Conservation (phyloP, 2,329 filamentous ascomycete species). For the Scorias spongiosa region DNA sequence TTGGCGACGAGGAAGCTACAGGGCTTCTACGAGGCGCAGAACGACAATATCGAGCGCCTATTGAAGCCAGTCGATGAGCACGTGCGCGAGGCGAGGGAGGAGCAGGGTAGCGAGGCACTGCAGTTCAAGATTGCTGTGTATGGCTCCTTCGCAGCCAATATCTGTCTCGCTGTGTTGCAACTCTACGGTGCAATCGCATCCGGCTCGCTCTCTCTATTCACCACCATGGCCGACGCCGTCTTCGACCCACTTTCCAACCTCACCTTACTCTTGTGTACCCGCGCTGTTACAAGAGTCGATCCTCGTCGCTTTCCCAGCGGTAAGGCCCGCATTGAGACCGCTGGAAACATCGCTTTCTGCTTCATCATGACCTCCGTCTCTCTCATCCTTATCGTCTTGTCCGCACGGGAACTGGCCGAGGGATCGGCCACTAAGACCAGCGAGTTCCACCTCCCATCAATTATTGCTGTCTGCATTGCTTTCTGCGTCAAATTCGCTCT, state of each 20-base stretch:
- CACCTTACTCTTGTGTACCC: slow-evolving; percentile 71
- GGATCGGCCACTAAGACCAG: slow-evolving; percentile 25
- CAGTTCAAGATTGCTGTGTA: slow-evolving; percentile 55
- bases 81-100: slow-evolving; percentile 61
- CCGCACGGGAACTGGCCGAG: slow-evolving; percentile 51
- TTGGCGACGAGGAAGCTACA: slow-evolving; percentile 44
- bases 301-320: slow-evolving; percentile 75
- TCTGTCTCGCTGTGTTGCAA: slow-evolving; percentile 65
- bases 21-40: slow-evolving; percentile 79
- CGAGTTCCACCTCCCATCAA: slow-evolving; percentile 56
- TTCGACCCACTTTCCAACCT: slow-evolving; percentile 88
- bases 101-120: slow-evolving; percentile 67
- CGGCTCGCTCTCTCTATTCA: slow-evolving; percentile 86
- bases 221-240: slow-evolving; percentile 88
- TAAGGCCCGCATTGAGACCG: slow-evolving; percentile 86
- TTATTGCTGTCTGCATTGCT: slow-evolving; percentile 71
- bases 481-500: slow-evolving; percentile 71
- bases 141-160: slow-evolving; percentile 61
- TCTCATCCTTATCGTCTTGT: slow-evolving; percentile 82
- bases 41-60: slow-evolving; percentile 82
- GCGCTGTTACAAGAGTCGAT: slow-evolving; percentile 78
- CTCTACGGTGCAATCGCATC: slow-evolving; percentile 79
- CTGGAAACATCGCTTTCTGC: slow-evolving; percentile 91
- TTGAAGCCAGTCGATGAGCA: slow-evolving; percentile 91
- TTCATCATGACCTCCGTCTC: slow-evolving; percentile 92